Evolutionary conservation across 169 alveolate species (phyloP).

Genomic region (Miamiensis avidus): DNA sequence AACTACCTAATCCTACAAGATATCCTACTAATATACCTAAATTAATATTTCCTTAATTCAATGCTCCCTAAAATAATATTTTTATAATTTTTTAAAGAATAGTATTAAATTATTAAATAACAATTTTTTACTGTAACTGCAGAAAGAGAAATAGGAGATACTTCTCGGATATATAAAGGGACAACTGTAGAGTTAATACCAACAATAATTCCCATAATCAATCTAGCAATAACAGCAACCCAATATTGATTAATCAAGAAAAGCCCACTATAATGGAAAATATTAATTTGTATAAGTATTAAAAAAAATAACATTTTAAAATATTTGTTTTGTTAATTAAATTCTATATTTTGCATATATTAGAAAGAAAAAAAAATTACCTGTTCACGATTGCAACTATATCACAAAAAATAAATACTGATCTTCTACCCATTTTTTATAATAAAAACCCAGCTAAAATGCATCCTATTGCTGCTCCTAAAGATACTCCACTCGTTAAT

Average conservation of each 20-base stretch:
- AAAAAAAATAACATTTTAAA: no score
- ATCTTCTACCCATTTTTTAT: background rate
- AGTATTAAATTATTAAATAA: no score
- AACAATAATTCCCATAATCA: conserved; percentile 22
- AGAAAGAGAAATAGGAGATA: conserved; percentile 17
- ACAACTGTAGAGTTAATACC: conserved; percentile 12
- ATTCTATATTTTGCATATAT: no score
- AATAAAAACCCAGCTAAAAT: background rate
- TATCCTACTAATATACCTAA: background rate
- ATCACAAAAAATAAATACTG: background rate
- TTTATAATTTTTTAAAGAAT: no score
- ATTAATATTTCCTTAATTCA: background rate
- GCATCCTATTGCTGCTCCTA: background rate
- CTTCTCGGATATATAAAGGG: conserved; percentile 18
- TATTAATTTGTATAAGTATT: no score
- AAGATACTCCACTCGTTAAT: background rate
- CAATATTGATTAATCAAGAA: no score
- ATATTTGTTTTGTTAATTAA: no score
- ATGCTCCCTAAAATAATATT: background rate
- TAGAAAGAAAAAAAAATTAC: background rate
- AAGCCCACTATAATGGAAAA: no score
- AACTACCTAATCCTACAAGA: background rate
- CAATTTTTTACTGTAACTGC: background rate
- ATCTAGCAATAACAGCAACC: conserved; percentile 3
- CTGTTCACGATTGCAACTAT: background rate